These are phyloP conservation scores for Kregervanrija delftensis DNA, from an alignment of 805 yeast species.

Conservation along the genomic window DNA sequence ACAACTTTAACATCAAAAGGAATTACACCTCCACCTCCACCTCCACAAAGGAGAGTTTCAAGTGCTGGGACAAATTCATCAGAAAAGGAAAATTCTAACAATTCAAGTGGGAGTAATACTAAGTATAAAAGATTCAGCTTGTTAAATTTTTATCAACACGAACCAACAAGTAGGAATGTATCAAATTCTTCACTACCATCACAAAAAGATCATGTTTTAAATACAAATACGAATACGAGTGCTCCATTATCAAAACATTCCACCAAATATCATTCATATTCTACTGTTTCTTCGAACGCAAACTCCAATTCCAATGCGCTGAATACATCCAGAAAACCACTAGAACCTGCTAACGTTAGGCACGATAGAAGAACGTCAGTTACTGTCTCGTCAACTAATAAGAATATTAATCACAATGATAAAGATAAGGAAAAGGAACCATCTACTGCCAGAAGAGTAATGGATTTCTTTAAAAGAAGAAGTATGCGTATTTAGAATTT, in stretches of 20 bases:
- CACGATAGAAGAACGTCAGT: constrained; percentile 4
- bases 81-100: no score
- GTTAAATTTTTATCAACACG: constrained; percentile 23
- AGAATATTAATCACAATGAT: constrained; percentile 1
- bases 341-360: constrained; percentile 10
- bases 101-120: constrained; percentile 1
- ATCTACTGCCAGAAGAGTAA: constrained; percentile 70
- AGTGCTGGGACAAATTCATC: no score
- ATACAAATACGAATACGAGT: no score
- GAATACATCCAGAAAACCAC: constrained; percentile 5
- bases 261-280: no score
- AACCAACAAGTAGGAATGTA: background rate
- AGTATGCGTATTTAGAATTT: constrained; percentile 30
- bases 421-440: constrained; percentile 42
- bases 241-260: no score
- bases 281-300: no score
- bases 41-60: no score
- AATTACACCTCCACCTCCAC: no score
- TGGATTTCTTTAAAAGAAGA: constrained; percentile 73
- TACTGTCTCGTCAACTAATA: background rate
- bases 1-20: no score
- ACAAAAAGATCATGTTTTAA: no score
- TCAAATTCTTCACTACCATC: no score
- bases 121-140: constrained; percentile 28
- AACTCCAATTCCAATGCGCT: no score